A percentile compares a stretch with the other conserved stretches of the same genome.
Conservation (phyloP, 1,139 yeast genomes). For the Entelexis sorbosivorans region DNA sequence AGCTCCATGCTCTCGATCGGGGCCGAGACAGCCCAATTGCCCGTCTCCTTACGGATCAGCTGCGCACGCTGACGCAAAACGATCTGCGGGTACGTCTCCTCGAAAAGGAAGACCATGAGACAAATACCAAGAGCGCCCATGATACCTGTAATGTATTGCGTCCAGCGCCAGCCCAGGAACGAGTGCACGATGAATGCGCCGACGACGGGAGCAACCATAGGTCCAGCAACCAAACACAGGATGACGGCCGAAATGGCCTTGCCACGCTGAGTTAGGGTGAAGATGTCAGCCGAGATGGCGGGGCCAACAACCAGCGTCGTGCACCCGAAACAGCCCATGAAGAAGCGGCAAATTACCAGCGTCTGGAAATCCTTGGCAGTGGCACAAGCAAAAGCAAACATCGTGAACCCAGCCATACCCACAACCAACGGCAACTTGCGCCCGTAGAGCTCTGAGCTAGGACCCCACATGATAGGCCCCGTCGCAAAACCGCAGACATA, state of each 20-base stretch:
- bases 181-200: slow-evolving; percentile 32
- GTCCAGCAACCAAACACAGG: slow-evolving; percentile 62
- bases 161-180: slow-evolving; percentile 49
- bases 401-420: slow-evolving; percentile 47
- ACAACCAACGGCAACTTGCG: slow-evolving; percentile 49
- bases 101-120: slow-evolving; percentile 31
- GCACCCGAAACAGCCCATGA: slow-evolving; percentile 68
- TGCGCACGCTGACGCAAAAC: slow-evolving; percentile 39
- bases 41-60: slow-evolving; percentile 39
- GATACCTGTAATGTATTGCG: slow-evolving; percentile 44
- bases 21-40: slow-evolving; percentile 41
- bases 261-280: slow-evolving; percentile 53
- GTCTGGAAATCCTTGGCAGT: slow-evolving; percentile 67
- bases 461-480: slow-evolving; percentile 77
- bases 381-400: slow-evolving; percentile 63
- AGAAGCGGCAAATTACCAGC: slow-evolving; percentile 59
- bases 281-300: slow-evolving; percentile 73
- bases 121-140: slow-evolving; percentile 35
- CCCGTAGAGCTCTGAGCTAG: slow-evolving; percentile 67
- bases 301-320: slow-evolving; percentile 79
- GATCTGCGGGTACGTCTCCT: slow-evolving; percentile 41
- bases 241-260: slow-evolving; percentile 58
- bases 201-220: slow-evolving; percentile 58
- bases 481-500: slow-evolving; percentile 74
- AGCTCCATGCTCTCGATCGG: slow-evolving; percentile 47